Evolutionary conservation across 371 early-diverging fungal genomes (phyloP).

Genomic region (Blakeslea trispora): DNA sequence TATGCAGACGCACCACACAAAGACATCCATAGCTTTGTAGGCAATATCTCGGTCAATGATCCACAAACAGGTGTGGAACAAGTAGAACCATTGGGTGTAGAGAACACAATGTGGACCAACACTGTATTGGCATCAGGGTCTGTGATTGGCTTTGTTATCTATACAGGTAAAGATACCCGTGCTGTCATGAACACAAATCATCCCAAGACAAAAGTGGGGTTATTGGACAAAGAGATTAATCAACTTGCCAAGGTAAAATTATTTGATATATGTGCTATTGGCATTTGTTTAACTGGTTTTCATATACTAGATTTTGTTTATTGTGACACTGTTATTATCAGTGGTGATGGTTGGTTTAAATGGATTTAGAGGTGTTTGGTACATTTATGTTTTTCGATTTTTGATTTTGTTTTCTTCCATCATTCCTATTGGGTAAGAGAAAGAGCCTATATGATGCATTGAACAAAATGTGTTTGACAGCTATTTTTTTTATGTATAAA

Average conservation of each 20-base stretch:
- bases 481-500: too few species aligned
- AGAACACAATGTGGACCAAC: slow-evolving; percentile 98
- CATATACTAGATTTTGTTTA: slow-evolving; percentile 69
- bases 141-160: slow-evolving; percentile 92
- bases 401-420: slow-evolving; percentile 97
- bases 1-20: slow-evolving; percentile 92
- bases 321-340: slow-evolving; percentile 83
- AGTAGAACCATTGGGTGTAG: slow-evolving; percentile 79
- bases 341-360: slow-evolving; percentile 88
- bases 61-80: slow-evolving; percentile 50
- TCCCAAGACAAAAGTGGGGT: slow-evolving; percentile 95
- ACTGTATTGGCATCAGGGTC: slow-evolving; percentile 96
- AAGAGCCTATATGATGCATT: too few species aligned
- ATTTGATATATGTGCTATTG: too few species aligned
- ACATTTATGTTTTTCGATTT: slow-evolving; percentile 92
- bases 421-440: slow-evolving; percentile 90
- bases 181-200: slow-evolving; percentile 98
- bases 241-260: slow-evolving; percentile 86
- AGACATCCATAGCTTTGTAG: slow-evolving; percentile 96
- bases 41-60: slow-evolving; percentile 68
- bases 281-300: too few species aligned
- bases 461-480: too few species aligned
- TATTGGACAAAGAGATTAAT: slow-evolving; percentile 95
- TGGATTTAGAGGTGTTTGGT: slow-evolving; percentile 89
- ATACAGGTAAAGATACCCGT: slow-evolving; percentile 97